These are phyloP conservation scores for Cladosporium oxysporum DNA, from an alignment of 2,329 filamentous ascomycete species.

Conservation along the genomic window DNA sequence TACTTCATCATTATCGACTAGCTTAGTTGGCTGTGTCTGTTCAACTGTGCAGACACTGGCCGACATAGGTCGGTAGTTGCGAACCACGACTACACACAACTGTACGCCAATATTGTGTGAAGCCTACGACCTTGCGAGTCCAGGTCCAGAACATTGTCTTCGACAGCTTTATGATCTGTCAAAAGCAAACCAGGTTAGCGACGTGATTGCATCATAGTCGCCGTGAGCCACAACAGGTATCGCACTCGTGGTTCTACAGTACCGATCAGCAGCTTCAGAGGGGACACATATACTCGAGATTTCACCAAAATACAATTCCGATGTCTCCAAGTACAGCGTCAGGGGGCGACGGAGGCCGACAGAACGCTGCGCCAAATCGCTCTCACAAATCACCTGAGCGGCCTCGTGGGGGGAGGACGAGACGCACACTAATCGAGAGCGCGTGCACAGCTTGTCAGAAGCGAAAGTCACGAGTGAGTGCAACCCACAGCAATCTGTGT, in stretches of 20 bases:
- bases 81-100: neutral
- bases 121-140: neutral
- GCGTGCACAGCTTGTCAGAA: slow-evolving; percentile 29
- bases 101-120: neutral
- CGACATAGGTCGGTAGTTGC: neutral
- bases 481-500: neutral
- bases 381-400: slow-evolving; percentile 16
- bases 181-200: neutral
- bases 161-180: neutral
- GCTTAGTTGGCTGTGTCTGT: neutral
- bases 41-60: neutral
- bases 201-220: neutral
- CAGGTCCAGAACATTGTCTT: neutral
- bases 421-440: slow-evolving; percentile 30
- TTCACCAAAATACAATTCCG: neutral
- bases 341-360: neutral
- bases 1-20: neutral
- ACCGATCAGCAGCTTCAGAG: neutral
- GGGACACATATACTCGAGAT: neutral
- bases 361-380: slow-evolving; percentile 1
- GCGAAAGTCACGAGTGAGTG: slow-evolving; percentile 29
- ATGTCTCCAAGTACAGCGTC: neutral
- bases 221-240: neutral
- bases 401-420: slow-evolving; percentile 21
- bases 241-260: neutral